Evolutionary conservation across 139 green algal species (phyloP).

Genomic region (Micromonas commoda): DNA sequence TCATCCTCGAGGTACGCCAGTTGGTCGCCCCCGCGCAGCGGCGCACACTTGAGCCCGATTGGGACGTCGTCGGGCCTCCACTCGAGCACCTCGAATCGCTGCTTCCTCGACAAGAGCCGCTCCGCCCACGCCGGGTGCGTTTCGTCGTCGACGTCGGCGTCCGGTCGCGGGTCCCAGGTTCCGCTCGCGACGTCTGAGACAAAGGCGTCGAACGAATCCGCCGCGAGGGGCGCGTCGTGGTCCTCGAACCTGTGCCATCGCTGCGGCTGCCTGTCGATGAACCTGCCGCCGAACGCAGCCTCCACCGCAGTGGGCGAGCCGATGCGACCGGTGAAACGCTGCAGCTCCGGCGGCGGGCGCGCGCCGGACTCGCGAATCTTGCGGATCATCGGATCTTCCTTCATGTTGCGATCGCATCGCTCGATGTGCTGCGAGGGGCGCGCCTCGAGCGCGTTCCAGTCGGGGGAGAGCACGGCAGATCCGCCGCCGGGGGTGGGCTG

Average conservation of each 20-base stretch:
- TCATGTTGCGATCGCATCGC: neutral
- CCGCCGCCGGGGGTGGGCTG: neutral
- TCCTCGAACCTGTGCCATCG: neutral
- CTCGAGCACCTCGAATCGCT: neutral
- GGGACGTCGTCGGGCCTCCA: neutral
- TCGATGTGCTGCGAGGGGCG: neutral
- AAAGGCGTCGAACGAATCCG: neutral
- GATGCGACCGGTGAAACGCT: neutral
- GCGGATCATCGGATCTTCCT: neutral
- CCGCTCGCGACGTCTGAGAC: neutral
- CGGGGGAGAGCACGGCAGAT: neutral
- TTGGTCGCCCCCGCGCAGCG: no score
- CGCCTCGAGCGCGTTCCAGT: neutral
- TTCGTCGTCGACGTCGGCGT: neutral
- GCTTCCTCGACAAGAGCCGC: no score
- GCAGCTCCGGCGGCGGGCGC: neutral
- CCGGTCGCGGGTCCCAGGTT: neutral
- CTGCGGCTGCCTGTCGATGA: neutral
- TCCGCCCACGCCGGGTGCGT: no score
- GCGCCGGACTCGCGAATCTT: neutral
- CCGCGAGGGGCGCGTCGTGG: neutral
- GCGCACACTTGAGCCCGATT: neutral
- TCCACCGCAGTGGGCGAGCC: neutral
- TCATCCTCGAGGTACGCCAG: neutral
- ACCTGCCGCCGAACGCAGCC: conserved; percentile 5